Base-by-base conservation (phyloP, 257 asterid genomes). In the Eucommia ulmoides region DNA sequence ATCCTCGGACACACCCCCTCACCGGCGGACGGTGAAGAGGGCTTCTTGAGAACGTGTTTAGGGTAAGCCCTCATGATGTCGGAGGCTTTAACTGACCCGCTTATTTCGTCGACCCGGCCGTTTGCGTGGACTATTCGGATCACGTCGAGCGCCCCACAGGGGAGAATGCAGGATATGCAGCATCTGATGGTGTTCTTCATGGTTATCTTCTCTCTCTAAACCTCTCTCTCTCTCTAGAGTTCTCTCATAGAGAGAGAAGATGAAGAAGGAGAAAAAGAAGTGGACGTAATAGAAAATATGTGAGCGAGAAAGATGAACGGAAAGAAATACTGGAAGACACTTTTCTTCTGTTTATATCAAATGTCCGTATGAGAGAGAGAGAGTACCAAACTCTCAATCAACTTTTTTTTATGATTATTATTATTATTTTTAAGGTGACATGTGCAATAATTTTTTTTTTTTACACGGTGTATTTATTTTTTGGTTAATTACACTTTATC, bases 141-240 rank as follows among this genome's bases (percentile, higher is more conserved):
- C 54, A 89, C 98, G 67, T 89, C 98, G 10, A 89, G 83, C 2
- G 92, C 79, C 1, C 98, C 98, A 62, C 98, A 89, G n/a, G 98
- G 98, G 15, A 89, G 80, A 64, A 89, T 89, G 88, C 98, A 89
- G 20, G 98, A 85, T 75, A 89, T 89, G 93, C 96, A 89, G 65
- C 98, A 89, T 62, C 92, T 74, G 24, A 89, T 74, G 21, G 79
- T 49, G 67, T 73, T 78, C 65, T 64, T 84, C 97, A 88, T 88
- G 53, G 53, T 55, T 50, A 4, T 21, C 33, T 24, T 7, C 18
- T 54, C 38, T 16, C 19, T 41, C 53, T 33, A 18, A 25, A 33
- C 7, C 9, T 19, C 20, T 42, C 23, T 48, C 20, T 11, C 44
- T 16, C 20, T 22, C 8, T 29, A 15, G 22, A 49, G 46, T 64